Evolutionary conservation across 495 filamentous ascomycete genomes (phyloP).

Genomic region (Tuber borchii): DNA sequence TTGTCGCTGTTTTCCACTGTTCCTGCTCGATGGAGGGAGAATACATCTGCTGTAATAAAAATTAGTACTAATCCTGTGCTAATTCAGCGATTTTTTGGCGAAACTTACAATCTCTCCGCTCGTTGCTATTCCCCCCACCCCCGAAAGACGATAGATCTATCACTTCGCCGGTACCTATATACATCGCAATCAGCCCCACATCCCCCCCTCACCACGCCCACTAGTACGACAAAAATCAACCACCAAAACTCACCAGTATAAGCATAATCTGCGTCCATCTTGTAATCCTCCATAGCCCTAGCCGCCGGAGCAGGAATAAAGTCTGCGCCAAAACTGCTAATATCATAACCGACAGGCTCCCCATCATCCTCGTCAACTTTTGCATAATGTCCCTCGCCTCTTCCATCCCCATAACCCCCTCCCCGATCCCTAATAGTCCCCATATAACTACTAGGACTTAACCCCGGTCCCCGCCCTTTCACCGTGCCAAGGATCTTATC

Average conservation of each 20-base stretch:
- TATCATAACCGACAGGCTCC: constrained; percentile 29
- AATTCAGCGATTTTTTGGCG: neutral
- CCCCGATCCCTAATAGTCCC: constrained; percentile 14
- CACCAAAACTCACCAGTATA: constrained; percentile 31
- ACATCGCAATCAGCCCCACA: constrained; percentile 6
- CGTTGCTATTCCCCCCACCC: constrained; percentile 10
- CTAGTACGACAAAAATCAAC: too few relatives aligned
- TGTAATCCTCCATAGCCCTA: constrained; percentile 34
- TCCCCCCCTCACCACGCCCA: neutral
- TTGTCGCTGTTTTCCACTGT: constrained; percentile 19
- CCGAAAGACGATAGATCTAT: constrained; percentile 39
- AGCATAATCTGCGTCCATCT: constrained; percentile 27
- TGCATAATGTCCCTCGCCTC: constrained; percentile 21
- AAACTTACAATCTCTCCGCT: constrained; percentile 31
- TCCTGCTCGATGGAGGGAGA: constrained; percentile 30
- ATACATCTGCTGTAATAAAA: constrained; percentile 22
- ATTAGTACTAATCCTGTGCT: constrained; percentile 5
- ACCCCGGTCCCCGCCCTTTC: constrained; percentile 5
- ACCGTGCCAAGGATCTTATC: constrained; percentile 24
- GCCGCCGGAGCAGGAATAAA: constrained; percentile 35
- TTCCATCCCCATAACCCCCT: neutral
- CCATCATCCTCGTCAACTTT: constrained; percentile 24
- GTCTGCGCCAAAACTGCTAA: constrained; percentile 31
- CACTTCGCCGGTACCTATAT: constrained; percentile 33
- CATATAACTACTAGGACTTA: constrained; percentile 16